phyloP scores from a whole-genome alignment of 1,139 yeast genomes.

The Hemisphaericaspora lyxosophila region DNA sequence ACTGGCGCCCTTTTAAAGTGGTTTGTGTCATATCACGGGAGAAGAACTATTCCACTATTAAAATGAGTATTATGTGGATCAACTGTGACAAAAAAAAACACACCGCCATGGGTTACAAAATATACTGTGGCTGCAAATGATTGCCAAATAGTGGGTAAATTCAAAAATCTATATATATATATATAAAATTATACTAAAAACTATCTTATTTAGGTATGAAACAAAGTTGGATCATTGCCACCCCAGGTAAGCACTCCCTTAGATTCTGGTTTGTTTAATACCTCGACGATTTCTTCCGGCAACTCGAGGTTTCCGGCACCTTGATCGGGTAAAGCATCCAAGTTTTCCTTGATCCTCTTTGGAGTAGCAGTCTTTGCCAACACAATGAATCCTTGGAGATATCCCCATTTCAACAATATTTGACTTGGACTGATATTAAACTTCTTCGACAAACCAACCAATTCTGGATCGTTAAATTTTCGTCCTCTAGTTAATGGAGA shows the following conservation, averaged over 20 bases:
- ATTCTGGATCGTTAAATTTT: conserved; percentile 51
- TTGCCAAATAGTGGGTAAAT: too few relatives aligned
- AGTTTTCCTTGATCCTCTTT: conserved; percentile 42
- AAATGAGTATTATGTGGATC: too few relatives aligned
- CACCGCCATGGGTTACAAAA: too few relatives aligned
- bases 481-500: conserved; percentile 68
- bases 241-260: conserved; percentile 31
- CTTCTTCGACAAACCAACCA: conserved; percentile 30
- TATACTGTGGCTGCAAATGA: too few relatives aligned
- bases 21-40: too few relatives aligned
- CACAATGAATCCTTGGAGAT: conserved; percentile 61
- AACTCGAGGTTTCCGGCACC: conserved; percentile 32
- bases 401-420: conserved; percentile 39
- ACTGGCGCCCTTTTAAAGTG: too few relatives aligned
- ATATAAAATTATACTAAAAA: too few relatives aligned
- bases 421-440: conserved; percentile 25
- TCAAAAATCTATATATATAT: too few relatives aligned
- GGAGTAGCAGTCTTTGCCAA: conserved; percentile 66
- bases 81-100: too few relatives aligned
- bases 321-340: conserved; percentile 30
- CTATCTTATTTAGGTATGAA: too few relatives aligned
- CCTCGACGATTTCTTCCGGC: conserved; percentile 29
- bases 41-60: too few relatives aligned
- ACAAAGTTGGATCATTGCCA: conserved; percentile 29
- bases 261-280: conserved; percentile 36